Evolutionary conservation across 768 basidiomycete species (phyloP), one percentile per base, ranked within the genome.

Genomic region (Serendipita vermifera): DNA sequence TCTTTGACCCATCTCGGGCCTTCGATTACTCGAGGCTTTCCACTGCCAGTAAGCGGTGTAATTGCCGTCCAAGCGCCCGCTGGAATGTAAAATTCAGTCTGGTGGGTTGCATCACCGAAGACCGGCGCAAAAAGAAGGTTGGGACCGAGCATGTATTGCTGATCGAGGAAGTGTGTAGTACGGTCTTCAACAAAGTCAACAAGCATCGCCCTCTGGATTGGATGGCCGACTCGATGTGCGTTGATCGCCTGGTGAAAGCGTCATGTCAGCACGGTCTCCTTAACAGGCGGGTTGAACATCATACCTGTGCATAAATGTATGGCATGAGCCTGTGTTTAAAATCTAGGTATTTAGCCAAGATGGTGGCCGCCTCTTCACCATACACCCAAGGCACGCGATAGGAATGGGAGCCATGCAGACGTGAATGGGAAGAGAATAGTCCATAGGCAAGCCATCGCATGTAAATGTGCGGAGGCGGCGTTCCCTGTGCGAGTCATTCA

Each of bases 401-500:
- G 11, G 83, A 84, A 20, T 74, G 72, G 3, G 81, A 83, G 2
- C 84, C 84, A 59, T 87, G 85, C 39, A 87, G 67, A 22, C 84
- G 77, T 5, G 82, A 82, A 61, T 86, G 85, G 26, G 83, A 82
- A 4, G 83, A 85, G 70, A 85, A 86, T 29, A 85, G 67, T 0
- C 84, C 83, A 65, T 83, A 84, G 1, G 82, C 83, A 14, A 83
- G 78, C 83, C 83, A 87, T 39, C 84, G 80, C 61, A 82, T 78
- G 64, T 83, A 85, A 39, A 85, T 77, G 61, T 80, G 79, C 0
- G 80, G 75, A 6, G 78, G 77, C 2, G 83, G 82, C 54, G 77
- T 78, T 7, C 82, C 83, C 77, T 81, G 32, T 43, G 7, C 14
- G n/a, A 55, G 46, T 17, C 22, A 14, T 36, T 33, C 27, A 36